phyloP scores from a whole-genome alignment of 331 rosid species.

The Rosa hybrid region DNA sequence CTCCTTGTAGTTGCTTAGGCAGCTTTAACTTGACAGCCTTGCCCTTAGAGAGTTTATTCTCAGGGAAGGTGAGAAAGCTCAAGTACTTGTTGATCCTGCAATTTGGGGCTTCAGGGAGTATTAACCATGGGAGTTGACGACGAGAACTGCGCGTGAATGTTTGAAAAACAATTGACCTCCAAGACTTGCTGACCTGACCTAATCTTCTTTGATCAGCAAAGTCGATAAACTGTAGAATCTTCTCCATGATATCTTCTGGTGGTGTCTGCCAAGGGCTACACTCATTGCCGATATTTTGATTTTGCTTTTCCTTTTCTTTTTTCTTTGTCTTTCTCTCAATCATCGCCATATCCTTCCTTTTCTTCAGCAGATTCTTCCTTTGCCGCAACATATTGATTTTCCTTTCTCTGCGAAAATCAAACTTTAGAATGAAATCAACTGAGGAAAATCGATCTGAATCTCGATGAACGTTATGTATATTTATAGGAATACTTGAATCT shows the following conservation, averaged over 20 bases:
- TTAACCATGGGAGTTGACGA: background rate
- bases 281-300: too few relatives aligned
- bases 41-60: background rate
- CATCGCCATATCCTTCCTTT: background rate
- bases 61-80: background rate
- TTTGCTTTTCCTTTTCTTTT: background rate
- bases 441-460: background rate
- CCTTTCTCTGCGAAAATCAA: too few relatives aligned
- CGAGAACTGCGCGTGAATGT: background rate
- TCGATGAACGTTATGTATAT: background rate
- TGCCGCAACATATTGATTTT: background rate
- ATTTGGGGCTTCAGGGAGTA: background rate
- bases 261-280: too few relatives aligned
- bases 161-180: background rate
- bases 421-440: too few relatives aligned
- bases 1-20: background rate
- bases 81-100: background rate
- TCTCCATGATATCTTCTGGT: background rate
- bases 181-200: background rate
- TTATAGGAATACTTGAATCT: too few relatives aligned
- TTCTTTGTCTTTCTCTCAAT: background rate
- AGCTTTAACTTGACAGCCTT: background rate
- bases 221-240: background rate
- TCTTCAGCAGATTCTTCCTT: background rate
- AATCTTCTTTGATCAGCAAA: background rate